Evolutionary conservation across 169 alveolate species (phyloP).

Genomic region (Plasmodium malariae): DNA sequence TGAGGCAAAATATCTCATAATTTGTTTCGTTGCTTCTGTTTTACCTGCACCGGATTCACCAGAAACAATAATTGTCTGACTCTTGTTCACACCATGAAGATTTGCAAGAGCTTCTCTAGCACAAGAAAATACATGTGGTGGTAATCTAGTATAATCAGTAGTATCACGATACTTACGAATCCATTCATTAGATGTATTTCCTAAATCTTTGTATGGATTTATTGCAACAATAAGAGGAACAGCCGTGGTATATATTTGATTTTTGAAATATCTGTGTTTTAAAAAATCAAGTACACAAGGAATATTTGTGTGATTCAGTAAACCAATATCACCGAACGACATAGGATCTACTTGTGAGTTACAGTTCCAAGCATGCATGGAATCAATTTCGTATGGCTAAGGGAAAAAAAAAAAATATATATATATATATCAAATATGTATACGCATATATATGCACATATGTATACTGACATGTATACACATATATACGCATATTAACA

Average conservation of each 20-base stretch:
- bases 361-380: constrained; percentile 89
- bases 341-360: constrained; percentile 92
- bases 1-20: constrained; percentile 94
- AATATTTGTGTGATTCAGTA: constrained; percentile 90
- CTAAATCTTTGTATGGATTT: constrained; percentile 92
- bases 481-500: not conserved
- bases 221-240: constrained; percentile 93
- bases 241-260: constrained; percentile 93
- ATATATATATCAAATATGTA: not conserved
- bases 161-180: constrained; percentile 88
- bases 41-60: constrained; percentile 99
- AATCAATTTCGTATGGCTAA: constrained; percentile 89
- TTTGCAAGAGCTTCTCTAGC: constrained; percentile 92
- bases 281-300: constrained; percentile 92
- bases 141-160: constrained; percentile 83
- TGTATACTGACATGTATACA: too few relatives aligned
- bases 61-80: constrained; percentile 96
- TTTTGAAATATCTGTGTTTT: constrained; percentile 87
- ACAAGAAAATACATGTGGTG: constrained; percentile 93
- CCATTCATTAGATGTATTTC: constrained; percentile 90
- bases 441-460: not conserved
- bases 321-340: constrained; percentile 92
- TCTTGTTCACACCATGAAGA: constrained; percentile 87
- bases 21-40: constrained; percentile 97
- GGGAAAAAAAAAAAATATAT: constrained; percentile 22